Evolutionary conservation across 2,329 filamentous ascomycete genomes (phyloP).

Genomic region (Hymenoscyphus fructigenus): DNA sequence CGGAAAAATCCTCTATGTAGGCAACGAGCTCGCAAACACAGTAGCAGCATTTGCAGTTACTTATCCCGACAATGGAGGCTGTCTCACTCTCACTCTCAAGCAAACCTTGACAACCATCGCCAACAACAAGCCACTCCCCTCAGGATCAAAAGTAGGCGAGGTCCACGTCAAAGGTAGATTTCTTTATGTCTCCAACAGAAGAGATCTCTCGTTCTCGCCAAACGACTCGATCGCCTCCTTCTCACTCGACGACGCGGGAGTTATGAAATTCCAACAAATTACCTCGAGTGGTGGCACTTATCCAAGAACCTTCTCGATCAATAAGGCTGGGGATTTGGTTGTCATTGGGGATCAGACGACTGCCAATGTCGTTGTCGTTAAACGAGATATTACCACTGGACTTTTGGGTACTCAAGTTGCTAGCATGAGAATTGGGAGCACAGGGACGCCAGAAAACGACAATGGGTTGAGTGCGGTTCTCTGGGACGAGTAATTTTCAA

Average conservation of each 20-base stretch:
- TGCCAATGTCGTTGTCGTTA: conserved; percentile 42
- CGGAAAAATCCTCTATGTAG: conserved; percentile 40
- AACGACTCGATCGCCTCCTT: conserved; percentile 48
- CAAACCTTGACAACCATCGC: conserved; percentile 50
- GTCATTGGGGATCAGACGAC: conserved; percentile 46
- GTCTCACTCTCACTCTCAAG: conserved; percentile 46
- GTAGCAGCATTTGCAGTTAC: conserved; percentile 40
- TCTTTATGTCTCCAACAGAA: conserved; percentile 61
- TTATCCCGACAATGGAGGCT: conserved; percentile 39
- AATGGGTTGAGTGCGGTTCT: conserved; percentile 49
- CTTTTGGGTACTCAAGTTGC: conserved; percentile 42
- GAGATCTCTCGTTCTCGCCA: conserved; percentile 54
- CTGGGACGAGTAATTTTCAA: conserved; percentile 44
- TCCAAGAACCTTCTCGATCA: conserved; percentile 47
- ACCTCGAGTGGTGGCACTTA: conserved; percentile 45
- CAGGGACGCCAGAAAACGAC: conserved; percentile 44
- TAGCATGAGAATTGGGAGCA: conserved; percentile 41
- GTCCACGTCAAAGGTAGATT: conserved; percentile 54
- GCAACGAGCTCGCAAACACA: conserved; percentile 46
- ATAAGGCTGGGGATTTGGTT: conserved; percentile 43
- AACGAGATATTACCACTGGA: conserved; percentile 43
- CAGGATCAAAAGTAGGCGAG: conserved; percentile 54
- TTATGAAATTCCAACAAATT: conserved; percentile 41
- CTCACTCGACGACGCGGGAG: conserved; percentile 38
- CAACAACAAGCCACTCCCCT: conserved; percentile 42